A percentile compares a stretch with the other conserved stretches of the same genome.
Evolutionary conservation across 1,139 yeast genomes (phyloP).

Genomic region (Trichomonascaceae sp.): DNA sequence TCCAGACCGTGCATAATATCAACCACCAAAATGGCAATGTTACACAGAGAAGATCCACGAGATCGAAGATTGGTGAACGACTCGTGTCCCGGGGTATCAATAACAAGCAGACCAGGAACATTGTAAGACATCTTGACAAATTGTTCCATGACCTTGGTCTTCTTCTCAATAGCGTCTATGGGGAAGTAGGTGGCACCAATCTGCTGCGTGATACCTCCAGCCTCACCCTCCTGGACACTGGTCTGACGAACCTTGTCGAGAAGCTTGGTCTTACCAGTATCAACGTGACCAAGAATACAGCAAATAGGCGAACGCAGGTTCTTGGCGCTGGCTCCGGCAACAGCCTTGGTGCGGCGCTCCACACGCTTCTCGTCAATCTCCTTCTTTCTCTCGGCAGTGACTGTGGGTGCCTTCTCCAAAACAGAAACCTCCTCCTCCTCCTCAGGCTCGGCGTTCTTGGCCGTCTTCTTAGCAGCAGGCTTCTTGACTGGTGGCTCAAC

Average conservation of each 20-base stretch:
- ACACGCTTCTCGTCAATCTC: conserved; percentile 28
- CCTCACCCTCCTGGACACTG: conserved; percentile 99
- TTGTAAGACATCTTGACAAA: conserved; percentile 72
- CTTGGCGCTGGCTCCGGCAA: conserved; percentile 24
- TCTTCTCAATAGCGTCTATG: conserved; percentile 78
- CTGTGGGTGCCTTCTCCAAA: conserved; percentile 19
- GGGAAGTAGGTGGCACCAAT: conserved; percentile 99
- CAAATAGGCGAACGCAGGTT: conserved; percentile 95
- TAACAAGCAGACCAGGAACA: conserved; percentile 91
- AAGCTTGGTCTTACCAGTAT: conserved; percentile 96
- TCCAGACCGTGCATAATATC: conserved; percentile 99
- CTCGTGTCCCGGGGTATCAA: conserved; percentile 99
- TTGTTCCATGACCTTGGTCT: conserved; percentile 82
- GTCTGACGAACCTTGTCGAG: conserved; percentile 97
- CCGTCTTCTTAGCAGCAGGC: conserved; percentile 12
- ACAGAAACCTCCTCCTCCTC: conserved; percentile 16
- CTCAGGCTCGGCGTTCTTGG: conserved; percentile 12
- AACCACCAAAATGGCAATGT: conserved; percentile 94
- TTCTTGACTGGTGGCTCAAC: conserved; percentile 9
- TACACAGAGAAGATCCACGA: conserved; percentile 98
- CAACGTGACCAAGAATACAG: conserved; percentile 98
- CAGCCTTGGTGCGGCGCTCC: conserved; percentile 28
- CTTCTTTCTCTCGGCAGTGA: conserved; percentile 14
- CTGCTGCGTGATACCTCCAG: conserved; percentile 99
- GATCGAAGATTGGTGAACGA: conserved; percentile 94